These are phyloP conservation scores for Aspergillus olivimuriae DNA, from an alignment of 495 filamentous ascomycete genomes.

Conservation along the genomic window DNA sequence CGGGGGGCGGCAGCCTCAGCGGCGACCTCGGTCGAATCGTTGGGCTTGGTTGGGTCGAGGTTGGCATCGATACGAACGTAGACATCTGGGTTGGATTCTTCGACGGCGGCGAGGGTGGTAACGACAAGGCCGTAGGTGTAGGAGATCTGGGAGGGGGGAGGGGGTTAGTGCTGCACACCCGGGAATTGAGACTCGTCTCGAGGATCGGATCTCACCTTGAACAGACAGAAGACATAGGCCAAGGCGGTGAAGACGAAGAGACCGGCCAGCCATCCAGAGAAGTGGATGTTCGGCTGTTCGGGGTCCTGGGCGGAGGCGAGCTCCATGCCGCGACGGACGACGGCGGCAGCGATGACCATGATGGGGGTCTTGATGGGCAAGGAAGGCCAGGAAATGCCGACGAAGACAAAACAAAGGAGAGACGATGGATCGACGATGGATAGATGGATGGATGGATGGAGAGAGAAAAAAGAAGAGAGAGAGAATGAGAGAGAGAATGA, in stretches of 20 bases:
- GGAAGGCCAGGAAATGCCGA: not conserved
- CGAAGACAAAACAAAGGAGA: not conserved
- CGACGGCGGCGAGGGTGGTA: slow-evolving; percentile 54
- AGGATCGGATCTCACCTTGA: slow-evolving; percentile 14
- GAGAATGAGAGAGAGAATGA: not conserved
- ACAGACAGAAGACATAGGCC: slow-evolving; percentile 10
- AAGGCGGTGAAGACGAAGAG: slow-evolving; percentile 16
- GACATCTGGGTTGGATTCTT: slow-evolving; percentile 53
- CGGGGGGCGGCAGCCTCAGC: slow-evolving; percentile 22
- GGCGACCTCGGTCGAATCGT: slow-evolving; percentile 30
- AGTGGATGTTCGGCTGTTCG: slow-evolving; percentile 13
- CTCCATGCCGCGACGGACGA: slow-evolving; percentile 26
- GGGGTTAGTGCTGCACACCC: no score
- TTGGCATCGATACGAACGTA: slow-evolving; percentile 42
- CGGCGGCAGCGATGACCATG: slow-evolving; percentile 18
- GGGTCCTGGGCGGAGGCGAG: slow-evolving; percentile 11
- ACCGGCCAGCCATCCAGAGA: slow-evolving; percentile 16
- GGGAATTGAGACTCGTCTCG: not conserved
- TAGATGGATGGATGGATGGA: not conserved
- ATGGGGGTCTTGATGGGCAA: slow-evolving; percentile 7
- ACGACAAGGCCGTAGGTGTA: slow-evolving; percentile 57
- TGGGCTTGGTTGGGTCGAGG: slow-evolving; percentile 27
- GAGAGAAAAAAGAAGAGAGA: not conserved
- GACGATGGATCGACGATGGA: not conserved
- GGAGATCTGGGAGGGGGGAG: no score